These are phyloP conservation scores for Begonia fuchsioides DNA, from an alignment of 306 rosid species.

Conservation along the genomic window DNA sequence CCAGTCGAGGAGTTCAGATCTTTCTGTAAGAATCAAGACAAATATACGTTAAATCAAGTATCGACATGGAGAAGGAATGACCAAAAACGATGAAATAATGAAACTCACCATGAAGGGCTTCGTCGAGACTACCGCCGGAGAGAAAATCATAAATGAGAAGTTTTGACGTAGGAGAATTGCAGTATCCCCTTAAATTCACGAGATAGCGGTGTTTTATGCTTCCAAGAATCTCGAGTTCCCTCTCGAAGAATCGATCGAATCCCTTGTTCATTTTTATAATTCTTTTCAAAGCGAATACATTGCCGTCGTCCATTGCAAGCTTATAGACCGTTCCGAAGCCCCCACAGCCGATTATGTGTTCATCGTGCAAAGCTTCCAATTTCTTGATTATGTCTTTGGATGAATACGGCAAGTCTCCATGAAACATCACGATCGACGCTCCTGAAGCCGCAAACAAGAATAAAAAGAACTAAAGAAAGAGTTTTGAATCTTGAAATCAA, in stretches of 20 bases:
- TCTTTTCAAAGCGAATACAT: slow-evolving; percentile 81
- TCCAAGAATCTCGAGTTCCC: slow-evolving; percentile 98
- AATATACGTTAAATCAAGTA: background rate
- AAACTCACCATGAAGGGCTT: slow-evolving; percentile 85
- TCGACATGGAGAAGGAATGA: background rate
- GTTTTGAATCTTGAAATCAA: too few relatives aligned
- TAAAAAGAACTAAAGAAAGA: too few relatives aligned
- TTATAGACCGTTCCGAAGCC: slow-evolving; percentile 94
- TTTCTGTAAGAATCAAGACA: slow-evolving; percentile 28
- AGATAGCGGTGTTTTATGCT: slow-evolving; percentile 91
- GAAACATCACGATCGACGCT: slow-evolving; percentile 94
- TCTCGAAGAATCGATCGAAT: slow-evolving; percentile 90
- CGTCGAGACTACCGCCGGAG: slow-evolving; percentile 91
- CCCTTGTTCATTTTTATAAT: slow-evolving; percentile 84
- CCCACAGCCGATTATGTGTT: slow-evolving; percentile 77
- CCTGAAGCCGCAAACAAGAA: slow-evolving; percentile 25
- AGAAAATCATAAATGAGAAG: slow-evolving; percentile 85
- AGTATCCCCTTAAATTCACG: slow-evolving; percentile 91
- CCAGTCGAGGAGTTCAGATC: slow-evolving; percentile 91
- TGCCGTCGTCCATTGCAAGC: slow-evolving; percentile 98
- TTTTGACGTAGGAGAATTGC: slow-evolving; percentile 94
- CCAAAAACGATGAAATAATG: slow-evolving; percentile 3
- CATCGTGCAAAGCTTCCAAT: slow-evolving; percentile 83
- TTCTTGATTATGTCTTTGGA: slow-evolving; percentile 93
- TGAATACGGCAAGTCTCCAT: slow-evolving; percentile 96